Percentiles rank a stretch among this genome's conserved stretches.
Conservation (phyloP, 2,329 filamentous ascomycete species). For the Ophiosphaerella narmari region DNA sequence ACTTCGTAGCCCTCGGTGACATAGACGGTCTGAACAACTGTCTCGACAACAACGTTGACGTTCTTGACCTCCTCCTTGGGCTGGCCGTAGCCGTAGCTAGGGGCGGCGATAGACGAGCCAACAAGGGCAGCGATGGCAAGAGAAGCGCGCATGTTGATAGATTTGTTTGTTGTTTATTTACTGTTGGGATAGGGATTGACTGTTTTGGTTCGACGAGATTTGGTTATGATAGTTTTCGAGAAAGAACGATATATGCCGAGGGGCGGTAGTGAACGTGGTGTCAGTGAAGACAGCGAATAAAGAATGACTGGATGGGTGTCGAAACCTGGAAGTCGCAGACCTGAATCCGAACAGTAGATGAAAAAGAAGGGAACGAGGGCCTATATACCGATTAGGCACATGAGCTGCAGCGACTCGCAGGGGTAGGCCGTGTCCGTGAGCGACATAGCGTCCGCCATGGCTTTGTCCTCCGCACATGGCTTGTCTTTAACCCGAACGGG, state of each 20-base stretch:
- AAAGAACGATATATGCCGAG: conserved; percentile 33
- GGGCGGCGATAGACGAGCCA: conserved; percentile 35
- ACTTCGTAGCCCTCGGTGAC: conserved; percentile 20
- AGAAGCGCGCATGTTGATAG: conserved; percentile 35
- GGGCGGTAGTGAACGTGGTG: conserved; percentile 38
- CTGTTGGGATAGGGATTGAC: conserved; percentile 12
- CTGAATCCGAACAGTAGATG: conserved; percentile 21
- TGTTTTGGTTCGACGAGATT: conserved; percentile 23
- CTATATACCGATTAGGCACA: conserved; percentile 31
- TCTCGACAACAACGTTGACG: conserved; percentile 32
- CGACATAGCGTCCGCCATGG: conserved; percentile 24
- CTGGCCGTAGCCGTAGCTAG: conserved; percentile 10
- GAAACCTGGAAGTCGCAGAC: conserved; percentile 44
- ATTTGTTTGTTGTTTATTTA: conserved; percentile 13
- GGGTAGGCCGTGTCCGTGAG: conserved; percentile 32
- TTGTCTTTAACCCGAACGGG: conserved; percentile 25
- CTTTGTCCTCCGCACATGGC: conserved; percentile 31
- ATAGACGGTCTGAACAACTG: conserved; percentile 33
- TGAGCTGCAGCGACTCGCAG: conserved; percentile 21
- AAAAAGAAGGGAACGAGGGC: conserved; percentile 25
- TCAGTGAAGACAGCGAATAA: conserved; percentile 35
- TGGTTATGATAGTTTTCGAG: conserved; percentile 12
- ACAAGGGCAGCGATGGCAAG: conserved; percentile 37
- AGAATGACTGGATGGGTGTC: conserved; percentile 29
- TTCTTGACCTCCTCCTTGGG: conserved; percentile 24